Evolutionary conservation across 352 stramenopile species (phyloP), one percentile per base, ranked within the genome.

Genomic region (Pythium dissotocum): DNA sequence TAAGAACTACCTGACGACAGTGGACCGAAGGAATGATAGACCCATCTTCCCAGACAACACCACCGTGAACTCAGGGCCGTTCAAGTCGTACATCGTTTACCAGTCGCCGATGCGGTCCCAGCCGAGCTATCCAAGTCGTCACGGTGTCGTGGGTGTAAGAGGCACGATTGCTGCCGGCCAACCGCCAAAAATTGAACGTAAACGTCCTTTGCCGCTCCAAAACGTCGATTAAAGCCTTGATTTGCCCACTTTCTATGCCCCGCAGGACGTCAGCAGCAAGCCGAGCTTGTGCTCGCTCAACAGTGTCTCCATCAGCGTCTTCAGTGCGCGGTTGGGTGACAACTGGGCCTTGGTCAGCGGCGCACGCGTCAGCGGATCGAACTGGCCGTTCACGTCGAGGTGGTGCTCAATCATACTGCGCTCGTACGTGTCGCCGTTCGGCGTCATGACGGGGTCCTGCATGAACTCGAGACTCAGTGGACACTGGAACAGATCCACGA

Each of bases 321-420:
- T 89, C 6, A 92, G 69, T 28, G 82, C 80, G 28, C 82, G 80
- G 65, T 93, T 93, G 61, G 80, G 75, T 44, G 88, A 84, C 16
- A 93, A 65, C 54, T 89, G 79, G 26, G 67, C 69, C 59, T 88
- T 88, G 21, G 73, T 82, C 32, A 93, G 44, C n/a, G 79, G 76
- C 6, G 77, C 69, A 24, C 80, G 73, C 4, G 84, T 90, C 61
- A 90, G 76, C 24, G 84, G 84, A 64, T 93, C 84, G 48, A 90
- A 93, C 30, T 84, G 79, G 56, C 84, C 84, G 63, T 93, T 93
- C 7, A 89, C 73, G 42, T 83, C 77, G 12, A 93, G 67, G 55
- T 93, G 84, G 26, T 80, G 77, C 55, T 93, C 82, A 42, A 93
- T 93, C 84, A 93, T 90, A 1, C 82, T 77, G 36, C 84, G 84